Percentiles rank a stretch among this genome's conserved stretches.
phyloP scores from a whole-genome alignment of 2,329 filamentous ascomycete species.

The Metarhizium rileyi region DNA sequence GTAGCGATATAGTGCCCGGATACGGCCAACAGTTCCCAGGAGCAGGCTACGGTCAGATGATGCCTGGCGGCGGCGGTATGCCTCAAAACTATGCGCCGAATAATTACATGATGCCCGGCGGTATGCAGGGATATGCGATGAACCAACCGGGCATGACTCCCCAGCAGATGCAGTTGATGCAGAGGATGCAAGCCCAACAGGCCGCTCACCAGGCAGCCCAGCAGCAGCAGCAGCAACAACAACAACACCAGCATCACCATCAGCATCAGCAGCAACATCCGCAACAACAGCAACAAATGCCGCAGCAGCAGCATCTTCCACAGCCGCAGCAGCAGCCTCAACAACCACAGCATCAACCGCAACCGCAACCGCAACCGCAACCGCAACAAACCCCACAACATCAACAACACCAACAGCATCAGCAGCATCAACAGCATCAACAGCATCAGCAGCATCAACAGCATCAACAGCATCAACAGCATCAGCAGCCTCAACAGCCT shows the following conservation, averaged over 20 bases:
- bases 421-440: constrained; percentile 14
- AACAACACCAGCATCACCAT: constrained; percentile 13
- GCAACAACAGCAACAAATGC: constrained; percentile 15
- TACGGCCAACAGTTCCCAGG: constrained; percentile 49
- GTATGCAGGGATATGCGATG: constrained; percentile 47
- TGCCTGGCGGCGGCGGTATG: constrained; percentile 34
- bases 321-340: constrained; percentile 2
- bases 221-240: constrained; percentile 23
- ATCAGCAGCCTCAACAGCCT: constrained; percentile 1
- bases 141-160: constrained; percentile 40
- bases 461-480: constrained; percentile 1
- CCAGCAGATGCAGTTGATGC: constrained; percentile 34
- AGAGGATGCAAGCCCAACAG: constrained; percentile 29
- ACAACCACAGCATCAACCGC: constrained; percentile 13
- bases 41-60: constrained; percentile 45
- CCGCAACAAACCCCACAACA: too few species aligned
- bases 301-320: constrained; percentile 19
- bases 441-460: constrained; percentile 3
- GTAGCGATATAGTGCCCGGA: constrained; percentile 37
- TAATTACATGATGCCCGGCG: constrained; percentile 41
- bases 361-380: constrained; percentile 11
- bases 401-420: constrained; percentile 19
- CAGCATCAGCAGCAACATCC: constrained; percentile 21
- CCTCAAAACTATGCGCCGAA: constrained; percentile 41
- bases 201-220: constrained; percentile 11